Evolutionary conservation across 2,329 filamentous ascomycete species (phyloP).

Genomic region (Penicillium expansum): DNA sequence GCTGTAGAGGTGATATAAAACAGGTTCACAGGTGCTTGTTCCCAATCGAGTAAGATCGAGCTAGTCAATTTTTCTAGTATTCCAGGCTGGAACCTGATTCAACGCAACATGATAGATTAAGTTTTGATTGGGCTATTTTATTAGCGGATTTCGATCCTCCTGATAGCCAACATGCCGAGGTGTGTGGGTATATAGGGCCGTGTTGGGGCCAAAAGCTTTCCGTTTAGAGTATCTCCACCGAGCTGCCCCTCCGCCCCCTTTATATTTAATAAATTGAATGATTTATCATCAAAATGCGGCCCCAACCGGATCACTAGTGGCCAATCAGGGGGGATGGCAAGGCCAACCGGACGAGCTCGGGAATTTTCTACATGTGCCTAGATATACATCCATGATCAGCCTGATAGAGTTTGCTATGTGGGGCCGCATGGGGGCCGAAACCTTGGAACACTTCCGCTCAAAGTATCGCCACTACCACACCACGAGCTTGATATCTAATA

Average conservation of each 20-base stretch:
- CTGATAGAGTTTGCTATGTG: not conserved
- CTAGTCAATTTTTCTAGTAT: not conserved
- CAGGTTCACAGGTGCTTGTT: not conserved
- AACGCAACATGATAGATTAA: not conserved
- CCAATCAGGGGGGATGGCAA: not conserved
- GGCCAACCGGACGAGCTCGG: not conserved
- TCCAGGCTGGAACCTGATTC: not conserved
- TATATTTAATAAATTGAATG: not conserved
- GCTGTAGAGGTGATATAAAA: not conserved
- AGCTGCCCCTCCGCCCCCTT: not conserved
- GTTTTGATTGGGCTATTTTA: not conserved
- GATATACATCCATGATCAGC: too few relatives aligned
- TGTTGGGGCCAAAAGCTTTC: not conserved
- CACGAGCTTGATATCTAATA: not conserved
- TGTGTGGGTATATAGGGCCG: not conserved
- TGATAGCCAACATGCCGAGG: too few relatives aligned
- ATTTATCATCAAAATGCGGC: not conserved
- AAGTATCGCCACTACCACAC: not conserved
- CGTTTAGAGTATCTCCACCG: not conserved
- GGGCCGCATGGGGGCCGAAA: not conserved
- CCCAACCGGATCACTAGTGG: not conserved
- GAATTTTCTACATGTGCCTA: too few relatives aligned
- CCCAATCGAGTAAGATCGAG: not conserved
- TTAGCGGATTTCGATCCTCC: too few relatives aligned
- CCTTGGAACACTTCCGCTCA: not conserved